Evolutionary conservation across 257 asterid genomes (phyloP).

Genomic region (Thymus mandschuricus): DNA sequence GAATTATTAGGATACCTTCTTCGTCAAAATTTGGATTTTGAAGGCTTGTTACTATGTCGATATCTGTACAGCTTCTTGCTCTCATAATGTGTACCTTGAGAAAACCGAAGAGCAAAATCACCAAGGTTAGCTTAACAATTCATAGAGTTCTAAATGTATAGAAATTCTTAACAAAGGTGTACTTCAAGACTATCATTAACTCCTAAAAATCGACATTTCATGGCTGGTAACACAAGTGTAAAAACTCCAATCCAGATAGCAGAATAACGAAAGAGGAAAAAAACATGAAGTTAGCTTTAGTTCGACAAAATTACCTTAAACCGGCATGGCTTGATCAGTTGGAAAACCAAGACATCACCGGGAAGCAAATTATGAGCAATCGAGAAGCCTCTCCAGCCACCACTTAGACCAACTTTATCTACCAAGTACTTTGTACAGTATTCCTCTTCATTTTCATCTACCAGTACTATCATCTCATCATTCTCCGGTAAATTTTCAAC

Average conservation of each 20-base stretch:
- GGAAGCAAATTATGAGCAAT: slow-evolving; percentile 52
- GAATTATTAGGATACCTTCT: slow-evolving; percentile 26
- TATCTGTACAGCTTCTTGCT: slow-evolving; percentile 37
- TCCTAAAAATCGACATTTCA: too few species aligned
- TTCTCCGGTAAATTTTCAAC: slow-evolving; percentile 48
- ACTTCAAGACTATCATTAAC: too few species aligned
- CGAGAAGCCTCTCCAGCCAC: slow-evolving; percentile 79
- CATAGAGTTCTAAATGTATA: too few species aligned
- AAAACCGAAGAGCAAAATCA: background rate
- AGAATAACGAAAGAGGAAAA: background rate
- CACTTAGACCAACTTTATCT: slow-evolving; percentile 61
- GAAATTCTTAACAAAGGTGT: too few species aligned
- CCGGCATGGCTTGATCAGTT: slow-evolving; percentile 48
- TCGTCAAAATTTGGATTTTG: slow-evolving; percentile 36
- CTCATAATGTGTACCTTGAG: slow-evolving; percentile 59
- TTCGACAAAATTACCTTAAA: slow-evolving; percentile 37
- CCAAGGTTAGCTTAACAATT: too few species aligned
- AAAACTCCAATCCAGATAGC: slow-evolving; percentile 8
- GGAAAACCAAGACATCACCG: slow-evolving; percentile 68
- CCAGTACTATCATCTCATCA: slow-evolving; percentile 48
- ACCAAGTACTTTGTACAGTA: slow-evolving; percentile 42
- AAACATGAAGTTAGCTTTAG: background rate
- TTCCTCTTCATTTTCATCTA: slow-evolving; percentile 49
- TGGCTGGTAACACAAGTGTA: too few species aligned
- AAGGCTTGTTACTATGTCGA: slow-evolving; percentile 44